phyloP scores from a whole-genome alignment of 1,139 yeast genomes.

The Scheffersomyces stambukii region DNA sequence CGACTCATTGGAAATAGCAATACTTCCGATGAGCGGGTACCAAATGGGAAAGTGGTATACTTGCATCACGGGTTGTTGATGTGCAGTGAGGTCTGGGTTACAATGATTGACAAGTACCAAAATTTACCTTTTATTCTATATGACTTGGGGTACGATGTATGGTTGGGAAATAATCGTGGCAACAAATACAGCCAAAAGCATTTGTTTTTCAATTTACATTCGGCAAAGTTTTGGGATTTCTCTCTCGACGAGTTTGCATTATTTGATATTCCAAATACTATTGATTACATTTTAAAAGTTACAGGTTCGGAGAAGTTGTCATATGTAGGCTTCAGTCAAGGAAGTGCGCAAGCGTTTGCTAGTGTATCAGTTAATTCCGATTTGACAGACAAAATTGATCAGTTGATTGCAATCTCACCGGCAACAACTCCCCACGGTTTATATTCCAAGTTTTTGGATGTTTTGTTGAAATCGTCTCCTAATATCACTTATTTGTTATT shows the following conservation, averaged over 20 bases:
- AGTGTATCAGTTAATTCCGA: slow-evolving; percentile 66
- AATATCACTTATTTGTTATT: slow-evolving; percentile 67
- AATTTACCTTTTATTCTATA: slow-evolving; percentile 76
- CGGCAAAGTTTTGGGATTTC: slow-evolving; percentile 41
- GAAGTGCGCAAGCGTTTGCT: slow-evolving; percentile 89
- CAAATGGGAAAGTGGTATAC: slow-evolving; percentile 55
- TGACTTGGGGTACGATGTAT: slow-evolving; percentile 84
- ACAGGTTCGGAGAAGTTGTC: slow-evolving; percentile 39
- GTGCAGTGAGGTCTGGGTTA: slow-evolving; percentile 89
- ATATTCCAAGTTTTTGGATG: slow-evolving; percentile 69
- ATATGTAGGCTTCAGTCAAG: slow-evolving; percentile 87
- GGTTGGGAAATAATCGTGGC: slow-evolving; percentile 89
- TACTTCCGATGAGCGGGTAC: slow-evolving; percentile 2
- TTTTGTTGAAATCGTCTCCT: slow-evolving; percentile 77
- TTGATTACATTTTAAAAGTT: slow-evolving; percentile 30
- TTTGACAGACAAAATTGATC: slow-evolving; percentile 63
- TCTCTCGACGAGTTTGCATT: slow-evolving; percentile 46
- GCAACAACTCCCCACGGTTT: slow-evolving; percentile 92
- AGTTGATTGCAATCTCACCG: slow-evolving; percentile 81
- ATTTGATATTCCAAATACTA: slow-evolving; percentile 43
- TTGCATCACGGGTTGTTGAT: slow-evolving; percentile 89
- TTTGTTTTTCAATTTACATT: slow-evolving; percentile 31
- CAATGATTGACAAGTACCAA: slow-evolving; percentile 56
- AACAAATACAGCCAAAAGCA: slow-evolving; percentile 72
- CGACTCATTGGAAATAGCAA: slow-evolving; percentile 15